phyloP scores from a whole-genome alignment of 164 flowering plant genomes.

The Vitis rotundifolia region DNA sequence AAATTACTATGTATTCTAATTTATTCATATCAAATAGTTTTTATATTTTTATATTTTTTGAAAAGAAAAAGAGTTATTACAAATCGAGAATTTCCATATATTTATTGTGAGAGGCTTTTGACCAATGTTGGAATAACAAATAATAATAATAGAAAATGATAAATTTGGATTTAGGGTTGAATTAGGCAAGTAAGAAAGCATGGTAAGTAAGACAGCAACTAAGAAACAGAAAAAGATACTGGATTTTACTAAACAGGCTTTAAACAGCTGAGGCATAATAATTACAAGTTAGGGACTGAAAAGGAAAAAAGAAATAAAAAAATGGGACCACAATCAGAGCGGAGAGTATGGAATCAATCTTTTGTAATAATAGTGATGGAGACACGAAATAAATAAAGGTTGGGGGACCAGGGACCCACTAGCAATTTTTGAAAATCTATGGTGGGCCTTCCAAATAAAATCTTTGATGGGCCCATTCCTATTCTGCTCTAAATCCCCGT shows the following conservation, averaged over 20 bases:
- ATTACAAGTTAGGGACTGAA: constrained; percentile 1
- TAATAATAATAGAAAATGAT: too few relatives aligned
- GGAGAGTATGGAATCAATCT: constrained; percentile 6
- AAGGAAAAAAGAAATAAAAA: neutral
- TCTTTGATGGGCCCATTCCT: constrained; percentile 13
- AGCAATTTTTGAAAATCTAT: constrained; percentile 8
- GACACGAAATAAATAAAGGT: constrained; percentile 24
- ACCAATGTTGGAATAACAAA: too few relatives aligned
- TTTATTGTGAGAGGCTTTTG: too few relatives aligned
- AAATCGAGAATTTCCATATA: too few relatives aligned
- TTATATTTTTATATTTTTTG: too few relatives aligned
- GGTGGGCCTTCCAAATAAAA: constrained; percentile 15
- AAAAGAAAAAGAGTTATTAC: too few relatives aligned
- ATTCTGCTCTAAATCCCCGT: constrained; percentile 2
- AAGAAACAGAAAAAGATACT: neutral
- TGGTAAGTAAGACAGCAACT: too few relatives aligned
- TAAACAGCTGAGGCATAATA: constrained; percentile 1
- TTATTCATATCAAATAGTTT: too few relatives aligned
- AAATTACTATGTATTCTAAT: too few relatives aligned
- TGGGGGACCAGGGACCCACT: neutral
- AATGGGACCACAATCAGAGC: neutral
- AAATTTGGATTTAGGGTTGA: too few relatives aligned
- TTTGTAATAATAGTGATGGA: constrained; percentile 13
- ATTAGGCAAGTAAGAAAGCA: neutral
- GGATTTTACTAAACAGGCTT: neutral